Evolutionary conservation across 192 early-diverging fungal species (phyloP), one percentile per base, ranked within the genome.

Genomic region (Coemansia sp.): DNA sequence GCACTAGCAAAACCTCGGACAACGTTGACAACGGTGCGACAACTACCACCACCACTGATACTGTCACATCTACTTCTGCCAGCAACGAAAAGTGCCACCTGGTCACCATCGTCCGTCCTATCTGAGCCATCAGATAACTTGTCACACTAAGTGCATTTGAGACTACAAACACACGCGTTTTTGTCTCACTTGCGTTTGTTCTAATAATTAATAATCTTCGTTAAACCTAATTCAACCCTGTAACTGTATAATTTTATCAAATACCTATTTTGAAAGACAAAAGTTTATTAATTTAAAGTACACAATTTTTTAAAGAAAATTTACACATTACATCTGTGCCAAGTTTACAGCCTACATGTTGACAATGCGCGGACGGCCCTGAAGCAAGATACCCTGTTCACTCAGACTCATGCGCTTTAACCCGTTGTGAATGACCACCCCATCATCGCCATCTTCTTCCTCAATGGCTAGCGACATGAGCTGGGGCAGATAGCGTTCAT

Each of bases 351-450:
- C 9, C 59, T 50, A 69, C 4, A 77, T 62, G 38, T 67, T 67
- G 49, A 77, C 67, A 21, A 77, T 44, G 14, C 67, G 66, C 8
- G 73, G 73, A 2, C 63, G 63, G 17, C 73, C 62, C n/a, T 57
- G 57, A 15, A 48, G 44, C 18, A 69, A 34, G 15, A 65, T 17
- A 18, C 63, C 63, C 22, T 55, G 59, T 6, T 61, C 59, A 17
- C 64, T 57, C 38, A 77, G 17, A 52, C 67, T 77, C 47, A 77
- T 56, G 22, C 73, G 59, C 38, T 58, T 70, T 21, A 77, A 24
- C 9, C 73, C 73, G 34, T 71, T 77, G 64, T 71, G 49, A 13
- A 77, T 64, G 15, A 77, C 61, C 18, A 57, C 39, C 12, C 67
- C 67, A 22, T 30, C 27, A 30, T 61, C 68, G 5, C 67, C 73